Evolutionary conservation across 2,329 filamentous ascomycete species (phyloP), one percentile per base, ranked within the genome.

Genomic region (Paracoccidioides brasiliensis): DNA sequence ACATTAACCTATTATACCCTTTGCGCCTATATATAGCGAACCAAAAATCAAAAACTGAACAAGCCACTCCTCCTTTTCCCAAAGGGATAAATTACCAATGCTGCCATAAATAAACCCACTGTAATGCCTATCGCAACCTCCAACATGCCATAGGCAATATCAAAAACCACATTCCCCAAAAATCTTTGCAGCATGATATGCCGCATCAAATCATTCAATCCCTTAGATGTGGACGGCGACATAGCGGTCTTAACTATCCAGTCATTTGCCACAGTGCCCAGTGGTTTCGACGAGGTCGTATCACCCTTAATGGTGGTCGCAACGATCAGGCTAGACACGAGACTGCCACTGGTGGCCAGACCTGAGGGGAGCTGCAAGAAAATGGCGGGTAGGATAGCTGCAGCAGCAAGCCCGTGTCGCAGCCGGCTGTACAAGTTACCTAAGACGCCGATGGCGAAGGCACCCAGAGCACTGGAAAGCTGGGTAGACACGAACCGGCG

Each of bases 351-450:
- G 1, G 81, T 80, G 2, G 80, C 78, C 2, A 84, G 70, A 1
- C 80, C 81, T 2, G 75, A 79, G 0, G 81, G 81, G 0, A 84
- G 80, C 57, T 82, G 79, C 2, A 83, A 79, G 59, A 94, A 94
- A 60, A 95, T 94, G 4, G 86, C 90, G 0, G 90, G 90, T 8
- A 95, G 73, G 77, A 95, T 88, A 1, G 87, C 85, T 0, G 88
- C 88, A 0, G 89, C 89, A 0, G 90, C 90, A 2, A 95, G 80
- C 1, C 86, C 86, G 66, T 90, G 89, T 10, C 85, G 69, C 40
- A 77, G 63, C 2, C 88, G 80, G 12, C 84, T 85, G 72, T 93
- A 91, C 2, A 89, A 66, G 61, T 94, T 94, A 3, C 87, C 88
- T 52, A 89, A 72, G 38, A 90, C 79, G 9, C 88, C 88, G 12